These are phyloP conservation scores for Elongisporangium undulatum DNA, from an alignment of 352 stramenopile genomes.

Conservation along the genomic window DNA sequence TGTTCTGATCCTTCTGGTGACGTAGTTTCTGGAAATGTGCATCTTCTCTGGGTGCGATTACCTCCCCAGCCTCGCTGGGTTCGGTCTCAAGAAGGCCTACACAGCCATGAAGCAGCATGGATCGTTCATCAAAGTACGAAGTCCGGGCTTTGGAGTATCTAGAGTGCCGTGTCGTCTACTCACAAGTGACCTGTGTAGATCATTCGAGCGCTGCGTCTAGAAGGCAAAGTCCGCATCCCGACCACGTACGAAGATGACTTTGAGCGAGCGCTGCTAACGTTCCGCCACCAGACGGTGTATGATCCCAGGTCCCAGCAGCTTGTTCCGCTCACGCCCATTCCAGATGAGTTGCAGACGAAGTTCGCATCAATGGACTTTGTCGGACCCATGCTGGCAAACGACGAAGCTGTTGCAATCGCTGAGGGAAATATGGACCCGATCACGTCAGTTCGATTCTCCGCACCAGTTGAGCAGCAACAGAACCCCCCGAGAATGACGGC, in stretches of 20 bases:
- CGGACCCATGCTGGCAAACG: constrained; percentile 40
- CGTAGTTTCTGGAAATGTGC: constrained; percentile 87
- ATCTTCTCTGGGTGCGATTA: constrained; percentile 92
- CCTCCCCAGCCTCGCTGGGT: constrained; percentile 65
- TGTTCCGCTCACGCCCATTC: constrained; percentile 59
- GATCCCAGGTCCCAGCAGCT: constrained; percentile 53
- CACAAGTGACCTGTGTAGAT: constrained; percentile 26
- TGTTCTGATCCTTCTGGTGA: constrained; percentile 2
- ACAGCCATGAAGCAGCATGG: constrained; percentile 68
- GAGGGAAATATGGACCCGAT: constrained; percentile 77
- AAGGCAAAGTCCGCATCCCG: constrained; percentile 55
- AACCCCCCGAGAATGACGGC: constrained; percentile 2
- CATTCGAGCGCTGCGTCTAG: constrained; percentile 48
- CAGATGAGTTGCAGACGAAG: constrained; percentile 16
- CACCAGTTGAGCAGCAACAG: neutral
- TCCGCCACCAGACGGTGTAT: constrained; percentile 69
- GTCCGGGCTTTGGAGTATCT: neutral
- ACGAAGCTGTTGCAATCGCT: constrained; percentile 47
- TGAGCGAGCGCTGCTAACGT: constrained; percentile 52
- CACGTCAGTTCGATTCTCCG: constrained; percentile 37
- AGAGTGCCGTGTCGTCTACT: too few relatives aligned
- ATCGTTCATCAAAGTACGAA: constrained; percentile 46
- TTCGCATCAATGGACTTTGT: constrained; percentile 55
- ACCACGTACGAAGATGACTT: constrained; percentile 62
- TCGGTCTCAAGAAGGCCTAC: constrained; percentile 84